Base-by-base conservation (phyloP, 495 filamentous ascomycete species). In the Halenospora varia region DNA sequence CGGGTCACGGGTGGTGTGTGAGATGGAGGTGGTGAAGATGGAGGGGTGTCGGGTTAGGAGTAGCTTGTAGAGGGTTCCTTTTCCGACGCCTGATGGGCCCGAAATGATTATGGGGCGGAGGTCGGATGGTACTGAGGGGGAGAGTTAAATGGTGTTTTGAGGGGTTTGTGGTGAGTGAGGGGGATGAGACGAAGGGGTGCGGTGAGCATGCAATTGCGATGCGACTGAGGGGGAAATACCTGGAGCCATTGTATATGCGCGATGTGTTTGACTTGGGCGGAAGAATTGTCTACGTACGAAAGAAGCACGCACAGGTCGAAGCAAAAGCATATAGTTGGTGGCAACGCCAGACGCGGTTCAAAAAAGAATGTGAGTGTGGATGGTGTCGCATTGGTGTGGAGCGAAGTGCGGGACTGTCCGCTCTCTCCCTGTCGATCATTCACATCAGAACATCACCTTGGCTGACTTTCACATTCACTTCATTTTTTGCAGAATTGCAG, bases 1-100 rank as follows among this genome's bases (percentile, higher is more conserved):
- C 1, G 94, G 93, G 11, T 73, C 51, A 17, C 92, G 85, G 26
- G 92, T 96, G 2, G 92, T 96, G 75, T 96, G 89, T 29, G 88
- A 93, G 49, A 96, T 80, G 41, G 86, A 89, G 63, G 96, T 89
- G 13, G 84, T 83, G 70, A 96, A 96, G 39, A 77, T 85, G 60
- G 86, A 76, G 11, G 90, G 89, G 68, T 86, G 83, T 19, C 81
- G 76, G 23, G 72, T 69, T 63, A 81, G 76, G 11, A 97, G 85
- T 17, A 82, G 75, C 61, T 85, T 84, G 61, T 94, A 83, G 20
- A 97, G 81, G 22, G 93, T 96, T 47, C 84, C 87, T 80, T 97
- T 96, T 45, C 93, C 93, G 10, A 88, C 82, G 65, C 93, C 92
- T 8, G 82, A 87, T 17, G 92, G 92, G 25, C 90, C 93, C 18